Evolutionary conservation across 2,329 filamentous ascomycete species (phyloP).

Genomic region (Colletotrichum eremochloae): DNA sequence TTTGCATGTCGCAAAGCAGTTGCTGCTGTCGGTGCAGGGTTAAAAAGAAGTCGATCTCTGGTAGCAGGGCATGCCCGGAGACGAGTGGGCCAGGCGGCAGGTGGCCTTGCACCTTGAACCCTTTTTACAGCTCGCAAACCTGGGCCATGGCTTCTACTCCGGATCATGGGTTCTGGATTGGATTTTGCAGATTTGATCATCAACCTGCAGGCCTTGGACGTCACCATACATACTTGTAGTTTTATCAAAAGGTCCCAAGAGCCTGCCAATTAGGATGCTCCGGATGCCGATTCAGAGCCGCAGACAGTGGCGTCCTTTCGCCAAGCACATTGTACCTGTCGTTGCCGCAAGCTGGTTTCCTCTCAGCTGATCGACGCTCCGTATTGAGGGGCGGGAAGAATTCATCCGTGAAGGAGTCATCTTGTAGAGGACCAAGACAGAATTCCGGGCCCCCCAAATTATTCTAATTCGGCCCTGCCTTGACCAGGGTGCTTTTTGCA

Average conservation of each 20-base stretch:
- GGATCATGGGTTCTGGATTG: conserved; percentile 15
- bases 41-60: conserved; percentile 21
- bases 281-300: not conserved
- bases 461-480: conserved; percentile 10
- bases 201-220: not conserved
- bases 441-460: not conserved
- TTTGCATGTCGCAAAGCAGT: conserved; percentile 11
- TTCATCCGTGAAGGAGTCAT: conserved; percentile 27
- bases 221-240: not conserved
- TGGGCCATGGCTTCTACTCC: conserved; percentile 7
- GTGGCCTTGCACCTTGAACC: conserved; percentile 22
- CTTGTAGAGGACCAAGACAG: conserved; percentile 11
- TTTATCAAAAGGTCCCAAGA: not conserved
- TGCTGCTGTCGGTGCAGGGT: conserved; percentile 12
- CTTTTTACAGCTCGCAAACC: conserved; percentile 12
- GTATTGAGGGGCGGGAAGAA: conserved; percentile 19
- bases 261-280: not conserved
- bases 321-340: conserved; percentile 8
- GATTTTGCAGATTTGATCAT: conserved; percentile 22
- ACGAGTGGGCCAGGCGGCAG: conserved; percentile 15
- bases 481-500: not conserved
- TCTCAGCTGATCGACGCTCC: conserved; percentile 26
- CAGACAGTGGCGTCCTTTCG: conserved; percentile 4
- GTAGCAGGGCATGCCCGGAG: conserved; percentile 32
- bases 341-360: conserved; percentile 30